phyloP scores from a whole-genome alignment of 2,329 filamentous ascomycete species.

The Exophiala mesophila region DNA sequence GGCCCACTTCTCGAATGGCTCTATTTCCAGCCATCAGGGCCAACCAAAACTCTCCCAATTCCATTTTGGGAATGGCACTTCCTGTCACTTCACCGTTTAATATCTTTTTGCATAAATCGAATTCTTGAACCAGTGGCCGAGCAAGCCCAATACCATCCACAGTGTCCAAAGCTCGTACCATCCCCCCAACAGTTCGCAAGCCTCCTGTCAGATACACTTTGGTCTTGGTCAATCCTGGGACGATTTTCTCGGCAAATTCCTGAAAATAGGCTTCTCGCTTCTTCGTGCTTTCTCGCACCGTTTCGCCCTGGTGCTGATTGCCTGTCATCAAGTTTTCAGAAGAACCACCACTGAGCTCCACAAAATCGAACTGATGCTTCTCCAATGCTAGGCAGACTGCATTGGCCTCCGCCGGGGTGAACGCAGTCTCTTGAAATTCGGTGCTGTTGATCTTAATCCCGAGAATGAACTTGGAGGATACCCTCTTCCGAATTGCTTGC shows the following conservation, averaged over 20 bases:
- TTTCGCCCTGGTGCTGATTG: conserved; percentile 21
- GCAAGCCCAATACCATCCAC: conserved; percentile 60
- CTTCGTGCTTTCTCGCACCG: conserved; percentile 21
- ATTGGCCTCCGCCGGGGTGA: conserved; percentile 21
- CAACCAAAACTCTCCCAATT: conserved; percentile 8
- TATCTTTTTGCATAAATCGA: conserved; percentile 30
- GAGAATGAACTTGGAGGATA: conserved; percentile 20
- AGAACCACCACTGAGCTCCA: conserved; percentile 24
- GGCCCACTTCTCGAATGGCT: conserved; percentile 9
- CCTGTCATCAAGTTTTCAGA: conserved; percentile 21
- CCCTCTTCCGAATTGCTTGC: conserved; percentile 26
- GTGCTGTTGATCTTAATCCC: conserved; percentile 24
- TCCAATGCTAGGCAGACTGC: conserved; percentile 21
- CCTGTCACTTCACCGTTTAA: conserved; percentile 36
- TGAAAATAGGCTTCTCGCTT: conserved; percentile 24
- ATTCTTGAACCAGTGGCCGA: conserved; percentile 50
- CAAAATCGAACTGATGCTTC: conserved; percentile 22
- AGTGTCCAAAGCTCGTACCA: conserved; percentile 52
- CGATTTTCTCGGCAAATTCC: conserved; percentile 24
- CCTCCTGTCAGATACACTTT: conserved; percentile 25
- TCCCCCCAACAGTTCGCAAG: conserved; percentile 47
- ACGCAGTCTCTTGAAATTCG: conserved; percentile 25
- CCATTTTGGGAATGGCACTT: conserved; percentile 35
- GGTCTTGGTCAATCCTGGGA: conserved; percentile 22
- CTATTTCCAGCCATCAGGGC: conserved; percentile 12